Evolutionary conservation across 768 basidiomycete species (phyloP), one percentile per base, ranked within the genome.

Genomic region (Hygrocybe coccinea): DNA sequence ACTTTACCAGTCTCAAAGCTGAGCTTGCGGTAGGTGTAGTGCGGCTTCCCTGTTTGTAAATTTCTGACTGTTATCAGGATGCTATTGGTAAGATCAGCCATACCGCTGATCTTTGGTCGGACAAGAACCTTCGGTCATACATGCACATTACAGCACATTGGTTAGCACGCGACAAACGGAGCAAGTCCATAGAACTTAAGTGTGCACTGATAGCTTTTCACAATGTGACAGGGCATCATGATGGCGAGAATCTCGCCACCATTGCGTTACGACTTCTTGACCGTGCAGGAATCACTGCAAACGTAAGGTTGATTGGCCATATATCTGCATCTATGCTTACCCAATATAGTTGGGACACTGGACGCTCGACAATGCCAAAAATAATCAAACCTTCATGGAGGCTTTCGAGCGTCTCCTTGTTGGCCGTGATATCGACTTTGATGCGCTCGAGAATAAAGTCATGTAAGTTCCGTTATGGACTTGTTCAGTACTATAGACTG

Each of bases 101-200:
- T 24, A 62, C 63, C 1, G 47, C 53, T 17, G 64, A 64, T 39
- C 37, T 64, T 15, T 65, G 64, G 64, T 60, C 60, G 15, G 53
- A 60, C 46, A 5, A 38, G 19, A 24, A 49, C 12, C 51, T 39
- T 15, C 37, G 33, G 34, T 36, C 55, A 1, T 65, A 55, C 43
- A 39, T 64, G 37, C 41, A 41, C 22, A 41, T 65, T 0, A 64
- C 61, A 1, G 61, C 57, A 4, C 63, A 65, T 37, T 65, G 58
- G 61, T 54, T 64, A 17, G 55, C 54, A 9, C 36, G 15, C 19
- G 36, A 46, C 43, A 50, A 44, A 17, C 15, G 8, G 24, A 17
- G 2, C 4, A 39, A 39, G 10, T 24, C 1, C 0, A 58, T 64
- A 19, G 25, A 53, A 15, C 47, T 62, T 14, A 56, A 54, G 19